Conservation (phyloP, 1,284 basidiomycete species). For the Vanrija humicola region DNA sequence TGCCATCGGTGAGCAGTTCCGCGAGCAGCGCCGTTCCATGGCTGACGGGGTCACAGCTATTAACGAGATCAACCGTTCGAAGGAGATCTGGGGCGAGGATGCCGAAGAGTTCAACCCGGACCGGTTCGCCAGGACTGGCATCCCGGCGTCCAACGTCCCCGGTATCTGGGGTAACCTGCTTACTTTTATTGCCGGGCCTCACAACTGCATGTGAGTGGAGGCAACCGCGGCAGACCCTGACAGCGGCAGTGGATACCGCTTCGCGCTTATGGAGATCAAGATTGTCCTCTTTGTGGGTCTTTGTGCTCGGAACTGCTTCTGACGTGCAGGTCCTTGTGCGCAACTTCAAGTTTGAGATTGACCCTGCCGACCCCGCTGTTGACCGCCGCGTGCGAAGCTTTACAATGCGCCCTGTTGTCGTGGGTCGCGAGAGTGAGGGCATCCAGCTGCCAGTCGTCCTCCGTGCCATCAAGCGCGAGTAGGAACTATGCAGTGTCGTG, state of each 20-base stretch:
- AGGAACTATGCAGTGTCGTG: too few relatives aligned
- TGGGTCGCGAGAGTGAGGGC: not conserved
- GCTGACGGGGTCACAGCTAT: not conserved
- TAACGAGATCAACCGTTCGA: constrained; percentile 57
- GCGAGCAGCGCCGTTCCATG: too few relatives aligned
- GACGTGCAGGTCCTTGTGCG: constrained; percentile 18
- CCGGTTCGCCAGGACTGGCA: constrained; percentile 49
- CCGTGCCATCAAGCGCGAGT: too few relatives aligned
- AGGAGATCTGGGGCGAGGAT: constrained; percentile 62
- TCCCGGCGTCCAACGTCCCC: constrained; percentile 56
- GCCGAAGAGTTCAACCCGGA: constrained; percentile 63
- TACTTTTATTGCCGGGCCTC: constrained; percentile 51
- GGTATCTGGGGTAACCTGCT: constrained; percentile 68
- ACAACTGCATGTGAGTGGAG: constrained; percentile 57
- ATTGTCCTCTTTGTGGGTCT: constrained; percentile 52
- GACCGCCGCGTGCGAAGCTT: not conserved
- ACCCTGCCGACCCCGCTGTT: not conserved
- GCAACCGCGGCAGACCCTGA: constrained; percentile 35
- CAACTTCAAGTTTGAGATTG: constrained; percentile 15
- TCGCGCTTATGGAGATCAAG: constrained; percentile 61
- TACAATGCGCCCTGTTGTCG: not conserved
- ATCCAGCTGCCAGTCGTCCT: too few relatives aligned
- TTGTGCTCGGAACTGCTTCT: constrained; percentile 16
- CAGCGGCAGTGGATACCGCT: constrained; percentile 63
- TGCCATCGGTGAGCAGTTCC: constrained; percentile 39